Evolutionary conservation across 345 rosid genomes (phyloP).

Genomic region (Populus davidiana): DNA sequence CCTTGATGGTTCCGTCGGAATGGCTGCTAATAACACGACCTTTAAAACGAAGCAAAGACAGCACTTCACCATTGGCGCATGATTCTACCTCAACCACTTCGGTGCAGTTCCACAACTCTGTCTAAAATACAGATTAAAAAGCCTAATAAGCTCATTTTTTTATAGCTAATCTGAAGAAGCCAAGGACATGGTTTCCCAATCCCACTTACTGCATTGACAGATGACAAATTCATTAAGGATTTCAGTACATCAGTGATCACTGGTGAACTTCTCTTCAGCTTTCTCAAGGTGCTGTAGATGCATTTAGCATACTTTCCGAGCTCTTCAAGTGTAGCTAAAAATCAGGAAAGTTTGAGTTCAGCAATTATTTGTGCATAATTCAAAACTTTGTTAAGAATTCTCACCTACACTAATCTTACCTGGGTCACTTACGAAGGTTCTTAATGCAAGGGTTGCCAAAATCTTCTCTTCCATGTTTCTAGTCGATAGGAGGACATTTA

Average conservation of each 20-base stretch:
- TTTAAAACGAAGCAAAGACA: constrained; percentile 45
- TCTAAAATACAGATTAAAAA: constrained; percentile 25
- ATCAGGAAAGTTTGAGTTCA: neutral
- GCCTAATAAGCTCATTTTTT: neutral
- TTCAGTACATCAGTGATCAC: constrained; percentile 48
- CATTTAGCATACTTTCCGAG: constrained; percentile 54
- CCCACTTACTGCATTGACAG: constrained; percentile 58
- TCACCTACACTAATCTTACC: constrained; percentile 27
- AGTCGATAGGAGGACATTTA: constrained; percentile 59
- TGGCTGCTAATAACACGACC: constrained; percentile 56
- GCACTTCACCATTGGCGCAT: constrained; percentile 47
- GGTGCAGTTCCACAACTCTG: constrained; percentile 56
- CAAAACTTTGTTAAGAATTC: neutral
- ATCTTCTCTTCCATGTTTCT: constrained; percentile 62
- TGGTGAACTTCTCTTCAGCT: constrained; percentile 47
- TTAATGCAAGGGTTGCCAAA: constrained; percentile 54
- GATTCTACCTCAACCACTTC: constrained; percentile 42
- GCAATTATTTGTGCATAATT: neutral
- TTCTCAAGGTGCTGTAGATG: constrained; percentile 52
- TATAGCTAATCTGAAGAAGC: neutral
- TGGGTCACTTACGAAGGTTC: constrained; percentile 49
- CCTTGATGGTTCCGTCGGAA: constrained; percentile 75
- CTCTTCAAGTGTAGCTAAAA: constrained; percentile 47
- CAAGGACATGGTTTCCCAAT: neutral
- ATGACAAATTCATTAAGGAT: constrained; percentile 54